Evolutionary conservation across 176 grass and related monocot genomes (phyloP), one percentile per base, ranked within the genome.

Genomic region (Bromus sterilis): DNA sequence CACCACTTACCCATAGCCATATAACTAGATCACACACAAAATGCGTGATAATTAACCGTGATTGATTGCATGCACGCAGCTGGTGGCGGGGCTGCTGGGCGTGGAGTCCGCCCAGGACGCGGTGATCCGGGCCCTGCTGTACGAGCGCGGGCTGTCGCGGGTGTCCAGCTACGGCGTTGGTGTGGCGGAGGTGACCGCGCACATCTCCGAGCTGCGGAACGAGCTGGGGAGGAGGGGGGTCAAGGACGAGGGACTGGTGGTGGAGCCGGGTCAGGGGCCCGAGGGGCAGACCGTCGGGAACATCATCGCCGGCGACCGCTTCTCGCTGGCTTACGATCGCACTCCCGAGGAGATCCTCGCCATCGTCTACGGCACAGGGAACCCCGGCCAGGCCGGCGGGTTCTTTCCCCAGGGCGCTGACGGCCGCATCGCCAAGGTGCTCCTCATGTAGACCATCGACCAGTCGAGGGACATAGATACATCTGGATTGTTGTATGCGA

Each of bases 101-200:
- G 95, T 98, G 84, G 95, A 98, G 81, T 87, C 95, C 0, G 95
- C 92, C 3, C 95, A 98, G 81, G 95, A 98, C 42, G 92, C 92
- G 31, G 90, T 98, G 78, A 98, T 98, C 85, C 79, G 92, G 28
- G 85, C 55, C 34, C 71, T 91, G 49, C 76, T 98, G 35, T 98
- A 95, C 59, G 83, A 98, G 88, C 81, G 77, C 20, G 88, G 79
- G 32, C 23, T 84, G 63, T 60, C 80, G 41, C 85, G 49, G 3
- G 55, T 95, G 78, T 10, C 81, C 28, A 91, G 88, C 36, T 89
- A 89, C 53, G 43, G 68, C 29, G 59, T 91, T 80, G 93, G 88
- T 18, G 86, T 91, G 36, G 95, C 92, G 21, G 92, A 95, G 81
- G 59, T 98, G 60, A 98, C 95, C 4, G 33, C 57, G 28, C 86